Base-by-base conservation (phyloP, 2,329 filamentous ascomycete species). In the Apiospora rasikravindrae region DNA sequence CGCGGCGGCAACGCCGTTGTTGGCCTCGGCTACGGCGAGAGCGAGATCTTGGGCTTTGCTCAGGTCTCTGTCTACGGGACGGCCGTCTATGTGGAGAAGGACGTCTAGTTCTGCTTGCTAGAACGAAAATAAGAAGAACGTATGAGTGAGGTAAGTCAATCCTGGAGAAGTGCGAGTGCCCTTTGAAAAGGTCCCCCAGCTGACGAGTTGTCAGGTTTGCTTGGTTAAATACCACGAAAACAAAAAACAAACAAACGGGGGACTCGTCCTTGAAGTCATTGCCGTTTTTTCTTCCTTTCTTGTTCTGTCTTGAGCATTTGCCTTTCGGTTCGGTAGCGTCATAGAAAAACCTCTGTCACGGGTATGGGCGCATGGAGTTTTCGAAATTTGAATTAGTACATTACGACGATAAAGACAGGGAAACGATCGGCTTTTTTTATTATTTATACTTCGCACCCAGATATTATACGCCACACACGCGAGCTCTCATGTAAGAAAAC, bases 1-100 rank as follows among this genome's bases (percentile, higher is more conserved):
- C 69, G 76, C 13, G 77, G 77, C 70, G 76, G 74, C 24, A 78
- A 78, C 37, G 77, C 76, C 53, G 66, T 78, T 61, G 53, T 78
- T 10, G 77, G 72, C 14, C 11, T 78, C 1, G 53, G 19, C 5
- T 78, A 77, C 47, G 71, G 70, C 29, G 76, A 78, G 73, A 74
- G 70, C 51, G 76, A 77, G 70, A 61, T 77, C 57, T 47, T 77
- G 6, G 77, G 77, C 14, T 76, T 76, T 29, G 73, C 76, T 7
- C 76, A 77, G 73, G 74, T 77, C 33, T 75, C 76, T 24, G 77
- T 76, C 1, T 75, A 72, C 22, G 77, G 76, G 19, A 78, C 77
- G 14, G 77, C 77, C 11, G 76, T 78, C 1, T 78, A 73, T 33
- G 76, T 76, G 71, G 77, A 77, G 73, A 69, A 72, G n/a, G 76